Percentiles rank a stretch among this genome's conserved stretches.
Conservation (phyloP, 129 eudicot species). For the sunflower (Helianthus annuus) region DNA sequence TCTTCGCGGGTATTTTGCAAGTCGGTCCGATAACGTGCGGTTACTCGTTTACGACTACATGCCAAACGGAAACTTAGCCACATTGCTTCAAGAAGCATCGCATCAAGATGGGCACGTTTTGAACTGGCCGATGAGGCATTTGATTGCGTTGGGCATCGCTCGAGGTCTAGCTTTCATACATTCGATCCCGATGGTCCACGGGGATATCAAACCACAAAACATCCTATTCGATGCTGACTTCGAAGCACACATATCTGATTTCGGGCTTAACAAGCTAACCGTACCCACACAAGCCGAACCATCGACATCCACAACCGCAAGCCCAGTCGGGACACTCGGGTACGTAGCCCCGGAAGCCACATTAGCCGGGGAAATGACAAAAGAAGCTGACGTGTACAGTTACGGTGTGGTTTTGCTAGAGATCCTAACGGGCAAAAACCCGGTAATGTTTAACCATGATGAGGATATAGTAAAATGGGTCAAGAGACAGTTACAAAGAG, state of each 20-base stretch:
- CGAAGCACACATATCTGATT: conserved; percentile 83
- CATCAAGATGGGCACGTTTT: conserved; percentile 90
- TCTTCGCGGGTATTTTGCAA: conserved; percentile 78
- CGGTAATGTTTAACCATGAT: conserved; percentile 70
- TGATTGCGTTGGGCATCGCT: conserved; percentile 80
- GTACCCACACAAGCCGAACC: conserved; percentile 47
- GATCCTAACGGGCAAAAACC: conserved; percentile 69
- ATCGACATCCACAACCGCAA: conserved; percentile 56
- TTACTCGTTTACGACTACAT: conserved; percentile 84
- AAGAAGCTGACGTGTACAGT: conserved; percentile 76
- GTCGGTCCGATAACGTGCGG: conserved; percentile 61
- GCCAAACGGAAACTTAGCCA: conserved; percentile 86
- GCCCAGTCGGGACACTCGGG: conserved; percentile 72
- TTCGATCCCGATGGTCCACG: conserved; percentile 60
- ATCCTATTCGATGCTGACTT: conserved; percentile 86
- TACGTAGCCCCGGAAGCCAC: conserved; percentile 72
- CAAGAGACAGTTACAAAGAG: conserved; percentile 72
- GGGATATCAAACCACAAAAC: conserved; percentile 83
- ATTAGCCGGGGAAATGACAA: conserved; percentile 52
- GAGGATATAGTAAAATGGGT: conserved; percentile 98
- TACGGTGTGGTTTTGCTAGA: conserved; percentile 79
- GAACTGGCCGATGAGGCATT: conserved; percentile 94
- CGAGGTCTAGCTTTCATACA: conserved; percentile 80
- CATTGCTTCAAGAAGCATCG: conserved; percentile 81
- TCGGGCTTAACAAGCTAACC: conserved; percentile 62